Evolutionary conservation across 306 rosid species (phyloP).

Genomic region (Prunus mira): DNA sequence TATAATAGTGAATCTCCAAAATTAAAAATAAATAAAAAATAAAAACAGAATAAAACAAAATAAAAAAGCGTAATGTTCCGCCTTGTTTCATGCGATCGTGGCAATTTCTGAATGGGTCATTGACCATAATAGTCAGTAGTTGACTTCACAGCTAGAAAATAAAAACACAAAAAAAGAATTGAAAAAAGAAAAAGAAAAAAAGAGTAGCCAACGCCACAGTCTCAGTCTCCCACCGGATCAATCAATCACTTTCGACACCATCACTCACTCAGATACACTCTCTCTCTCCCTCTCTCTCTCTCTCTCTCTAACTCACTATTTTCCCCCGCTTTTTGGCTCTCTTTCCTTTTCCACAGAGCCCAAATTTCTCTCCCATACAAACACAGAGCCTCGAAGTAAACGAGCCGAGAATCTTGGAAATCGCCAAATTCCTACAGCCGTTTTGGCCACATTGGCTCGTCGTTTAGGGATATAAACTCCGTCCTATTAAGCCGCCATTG

Average conservation of each 20-base stretch:
- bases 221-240: background rate
- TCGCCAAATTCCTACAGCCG: background rate
- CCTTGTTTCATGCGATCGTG: background rate
- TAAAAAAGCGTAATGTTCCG: background rate
- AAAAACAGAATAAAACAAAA: background rate
- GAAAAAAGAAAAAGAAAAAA: background rate
- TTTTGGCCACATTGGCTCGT: constrained; percentile 18
- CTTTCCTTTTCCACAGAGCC: background rate
- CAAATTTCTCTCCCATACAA: constrained; percentile 3
- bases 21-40: too few relatives aligned
- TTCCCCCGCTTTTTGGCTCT: constrained; percentile 12
- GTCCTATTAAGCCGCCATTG: background rate
- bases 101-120: background rate
- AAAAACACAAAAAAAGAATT: background rate
- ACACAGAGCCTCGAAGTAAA: constrained; percentile 17
- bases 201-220: background rate
- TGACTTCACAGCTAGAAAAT: background rate
- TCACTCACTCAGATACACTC: background rate
- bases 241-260: constrained; percentile 21
- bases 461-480: background rate
- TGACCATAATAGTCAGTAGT: constrained; percentile 1
- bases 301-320: background rate
- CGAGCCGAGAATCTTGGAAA: constrained; percentile 23
- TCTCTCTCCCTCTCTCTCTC: background rate
- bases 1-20: too few relatives aligned